phyloP scores from a whole-genome alignment of 2,329 filamentous ascomycete species.

The Exophiala xenobiotica region DNA sequence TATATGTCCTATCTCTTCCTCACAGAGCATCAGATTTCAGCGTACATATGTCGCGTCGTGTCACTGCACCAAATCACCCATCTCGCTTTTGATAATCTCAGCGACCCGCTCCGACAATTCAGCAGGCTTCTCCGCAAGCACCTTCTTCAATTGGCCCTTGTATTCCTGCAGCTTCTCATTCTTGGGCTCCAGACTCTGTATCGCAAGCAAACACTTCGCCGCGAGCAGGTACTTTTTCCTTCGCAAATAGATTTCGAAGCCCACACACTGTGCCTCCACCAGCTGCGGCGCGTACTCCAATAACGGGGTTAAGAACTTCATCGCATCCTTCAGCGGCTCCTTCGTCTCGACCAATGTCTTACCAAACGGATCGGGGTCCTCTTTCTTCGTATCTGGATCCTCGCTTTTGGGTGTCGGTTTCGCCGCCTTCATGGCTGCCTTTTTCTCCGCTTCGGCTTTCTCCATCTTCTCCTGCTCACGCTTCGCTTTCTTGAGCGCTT shows the following conservation, averaged over 20 bases:
- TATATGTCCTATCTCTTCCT: too few species aligned
- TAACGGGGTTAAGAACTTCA: slow-evolving; percentile 80
- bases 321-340: slow-evolving; percentile 79
- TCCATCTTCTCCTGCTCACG: slow-evolving; percentile 74
- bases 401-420: slow-evolving; percentile 58
- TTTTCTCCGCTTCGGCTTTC: slow-evolving; percentile 77
- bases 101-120: slow-evolving; percentile 63
- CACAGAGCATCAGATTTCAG: too few species aligned
- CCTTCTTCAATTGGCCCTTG: slow-evolving; percentile 65
- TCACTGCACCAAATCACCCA: slow-evolving; percentile 13
- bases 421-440: slow-evolving; percentile 77
- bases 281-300: slow-evolving; percentile 79
- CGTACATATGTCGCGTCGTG: too few species aligned
- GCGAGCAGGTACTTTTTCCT: slow-evolving; percentile 88
- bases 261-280: slow-evolving; percentile 76
- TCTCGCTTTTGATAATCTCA: slow-evolving; percentile 19
- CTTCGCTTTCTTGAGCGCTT: slow-evolving; percentile 84
- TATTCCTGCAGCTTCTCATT: slow-evolving; percentile 76
- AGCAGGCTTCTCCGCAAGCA: slow-evolving; percentile 56
- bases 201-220: slow-evolving; percentile 77
- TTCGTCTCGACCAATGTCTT: slow-evolving; percentile 75
- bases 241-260: slow-evolving; percentile 86
- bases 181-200: slow-evolving; percentile 65
- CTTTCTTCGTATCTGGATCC: slow-evolving; percentile 69
- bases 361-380: slow-evolving; percentile 85